phyloP scores from a whole-genome alignment of 768 basidiomycete species.

The Kwoniella pini region DNA sequence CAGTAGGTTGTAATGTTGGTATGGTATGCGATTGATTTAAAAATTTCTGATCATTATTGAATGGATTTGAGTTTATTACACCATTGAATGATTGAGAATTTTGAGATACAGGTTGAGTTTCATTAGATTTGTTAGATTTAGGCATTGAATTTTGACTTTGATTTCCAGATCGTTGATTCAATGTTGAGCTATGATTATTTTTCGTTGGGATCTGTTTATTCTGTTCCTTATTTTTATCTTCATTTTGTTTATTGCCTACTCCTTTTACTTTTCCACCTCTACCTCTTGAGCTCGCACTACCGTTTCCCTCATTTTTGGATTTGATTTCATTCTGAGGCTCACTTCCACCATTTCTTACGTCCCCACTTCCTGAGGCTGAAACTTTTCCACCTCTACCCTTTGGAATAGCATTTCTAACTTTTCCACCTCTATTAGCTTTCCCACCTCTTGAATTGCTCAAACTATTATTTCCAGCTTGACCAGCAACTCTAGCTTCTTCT shows the following conservation, averaged over 20 bases:
- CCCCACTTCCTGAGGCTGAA: no score
- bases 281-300: not conserved
- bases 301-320: not conserved
- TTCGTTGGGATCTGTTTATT: not conserved
- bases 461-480: not conserved
- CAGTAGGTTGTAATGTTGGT: constrained; percentile 2
- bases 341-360: not conserved
- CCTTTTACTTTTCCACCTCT: constrained; percentile 1
- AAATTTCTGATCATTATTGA: no score
- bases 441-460: not conserved
- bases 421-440: constrained; percentile 2
- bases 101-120: not conserved
- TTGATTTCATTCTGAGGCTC: not conserved
- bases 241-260: not conserved
- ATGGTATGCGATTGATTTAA: constrained; percentile 3
- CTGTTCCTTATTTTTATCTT: not conserved
- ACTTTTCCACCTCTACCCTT: constrained; percentile 4
- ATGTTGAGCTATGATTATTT: no score
- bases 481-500: constrained; percentile 58
- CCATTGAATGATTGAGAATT: no score
- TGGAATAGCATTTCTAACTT: not conserved
- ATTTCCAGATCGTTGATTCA: no score
- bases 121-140: not conserved
- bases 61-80: no score
- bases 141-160: not conserved